Percentiles rank a stretch among this genome's conserved stretches.
These are phyloP conservation scores for Gracilariopsis chorda DNA, from an alignment of 23 red algal genomes.

Conservation along the genomic window DNA sequence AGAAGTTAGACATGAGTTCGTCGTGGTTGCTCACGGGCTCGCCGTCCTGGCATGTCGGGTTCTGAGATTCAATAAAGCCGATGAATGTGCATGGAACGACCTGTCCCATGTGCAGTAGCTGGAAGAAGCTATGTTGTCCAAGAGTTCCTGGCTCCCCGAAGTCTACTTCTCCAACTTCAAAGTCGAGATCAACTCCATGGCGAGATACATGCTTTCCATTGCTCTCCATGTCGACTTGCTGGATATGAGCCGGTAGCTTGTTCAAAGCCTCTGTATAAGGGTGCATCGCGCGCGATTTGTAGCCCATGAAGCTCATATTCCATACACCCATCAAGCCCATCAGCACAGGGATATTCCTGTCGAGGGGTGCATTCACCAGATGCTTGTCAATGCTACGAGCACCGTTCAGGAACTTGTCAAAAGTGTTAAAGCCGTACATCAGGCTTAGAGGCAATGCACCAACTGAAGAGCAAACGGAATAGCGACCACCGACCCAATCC, in stretches of 20 bases:
- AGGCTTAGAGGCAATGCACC: conserved; percentile 87
- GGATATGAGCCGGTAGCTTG: conserved; percentile 95
- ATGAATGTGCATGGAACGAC: conserved; percentile 92
- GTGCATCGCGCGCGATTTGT: conserved; percentile 82
- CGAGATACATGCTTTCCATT: conserved; percentile 91
- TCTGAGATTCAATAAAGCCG: conserved; percentile 86
- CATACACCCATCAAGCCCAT: conserved; percentile 94
- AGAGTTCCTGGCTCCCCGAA: conserved; percentile 98
- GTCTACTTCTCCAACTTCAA: conserved; percentile 78
- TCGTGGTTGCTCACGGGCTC: conserved; percentile 91
- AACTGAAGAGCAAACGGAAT: conserved; percentile 96
- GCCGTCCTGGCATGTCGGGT: conserved; percentile 76
- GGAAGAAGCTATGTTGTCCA: conserved; percentile 98
- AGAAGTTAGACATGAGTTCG: conserved; percentile 99
- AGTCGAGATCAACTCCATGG: conserved; percentile 74
- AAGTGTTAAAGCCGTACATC: conserved; percentile 75
- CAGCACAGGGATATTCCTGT: conserved; percentile 86
- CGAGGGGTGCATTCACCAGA: conserved; percentile 55
- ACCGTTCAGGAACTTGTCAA: conserved; percentile 81
- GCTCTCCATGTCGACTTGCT: conserved; percentile 95
- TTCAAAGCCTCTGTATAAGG: conserved; percentile 96
- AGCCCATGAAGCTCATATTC: conserved; percentile 94
- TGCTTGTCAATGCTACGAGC: conserved; percentile 88
- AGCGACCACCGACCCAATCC: conserved; percentile 98
- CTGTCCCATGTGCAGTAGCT: conserved; percentile 94